Conservation (phyloP, 768 basidiomycete genomes). For the Lyophyllum decastes region DNA sequence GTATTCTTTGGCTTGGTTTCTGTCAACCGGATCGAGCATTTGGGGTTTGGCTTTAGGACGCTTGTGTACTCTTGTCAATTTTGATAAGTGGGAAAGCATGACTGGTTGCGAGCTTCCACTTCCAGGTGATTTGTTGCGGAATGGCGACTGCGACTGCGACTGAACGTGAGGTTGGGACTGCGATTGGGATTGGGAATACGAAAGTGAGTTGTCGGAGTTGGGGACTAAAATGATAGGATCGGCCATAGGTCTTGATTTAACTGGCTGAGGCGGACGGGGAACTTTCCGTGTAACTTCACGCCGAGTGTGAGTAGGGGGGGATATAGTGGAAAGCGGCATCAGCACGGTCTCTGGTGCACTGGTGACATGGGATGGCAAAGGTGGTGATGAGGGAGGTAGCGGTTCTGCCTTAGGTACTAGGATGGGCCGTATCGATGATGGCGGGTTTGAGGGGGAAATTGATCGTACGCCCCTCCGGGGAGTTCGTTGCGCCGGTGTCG, state of each 20-base stretch:
- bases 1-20: neutral
- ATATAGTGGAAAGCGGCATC: neutral
- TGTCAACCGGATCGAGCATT: neutral
- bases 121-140: constrained; percentile 18
- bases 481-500: constrained; percentile 36
- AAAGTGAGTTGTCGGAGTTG: constrained; percentile 53
- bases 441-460: constrained; percentile 2
- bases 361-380: neutral
- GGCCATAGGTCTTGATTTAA: constrained; percentile 19
- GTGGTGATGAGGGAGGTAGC: constrained; percentile 10
- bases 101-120: constrained; percentile 16
- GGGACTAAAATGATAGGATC: constrained; percentile 52
- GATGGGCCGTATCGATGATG: neutral
- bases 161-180: constrained; percentile 35
- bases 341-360: constrained; percentile 14
- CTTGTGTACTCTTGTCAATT: neutral
- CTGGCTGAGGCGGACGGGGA: constrained; percentile 42
- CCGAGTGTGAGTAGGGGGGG: constrained; percentile 15
- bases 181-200: constrained; percentile 33
- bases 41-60: neutral
- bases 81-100: constrained; percentile 19
- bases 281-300: constrained; percentile 43
- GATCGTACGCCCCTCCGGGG: neutral
- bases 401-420: neutral
- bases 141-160: constrained; percentile 31